A percentile compares a stretch with the other conserved stretches of the same genome.
Conservation (phyloP, 1,139 yeast genomes). For the Debaryomycetaceae sp. region DNA sequence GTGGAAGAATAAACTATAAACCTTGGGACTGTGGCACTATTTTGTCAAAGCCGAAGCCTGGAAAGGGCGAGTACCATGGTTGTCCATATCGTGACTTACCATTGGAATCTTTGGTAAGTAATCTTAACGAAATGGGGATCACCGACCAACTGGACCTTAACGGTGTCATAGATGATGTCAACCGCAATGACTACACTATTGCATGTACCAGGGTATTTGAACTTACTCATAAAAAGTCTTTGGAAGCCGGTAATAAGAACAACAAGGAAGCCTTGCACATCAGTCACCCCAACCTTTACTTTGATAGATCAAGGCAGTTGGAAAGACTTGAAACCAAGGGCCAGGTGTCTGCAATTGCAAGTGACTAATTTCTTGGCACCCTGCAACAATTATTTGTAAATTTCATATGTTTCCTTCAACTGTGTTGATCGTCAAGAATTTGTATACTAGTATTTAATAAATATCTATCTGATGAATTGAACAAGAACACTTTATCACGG, state of each 20-base stretch:
- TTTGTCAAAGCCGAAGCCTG: constrained; percentile 68
- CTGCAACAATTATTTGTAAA: neutral
- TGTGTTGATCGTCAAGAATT: neutral
- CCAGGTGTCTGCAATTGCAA: constrained; percentile 1
- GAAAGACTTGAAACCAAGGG: constrained; percentile 15
- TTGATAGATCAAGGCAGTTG: constrained; percentile 64
- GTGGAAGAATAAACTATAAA: constrained; percentile 77
- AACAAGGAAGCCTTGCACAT: constrained; percentile 53
- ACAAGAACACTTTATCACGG: neutral
- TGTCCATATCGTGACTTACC: constrained; percentile 85
- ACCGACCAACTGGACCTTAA: constrained; percentile 59
- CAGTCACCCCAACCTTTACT: constrained; percentile 84
- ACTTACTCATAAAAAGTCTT: constrained; percentile 56
- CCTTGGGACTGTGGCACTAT: constrained; percentile 87
- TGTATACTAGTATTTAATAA: neutral
- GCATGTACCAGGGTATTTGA: constrained; percentile 94
- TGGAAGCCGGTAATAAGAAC: constrained; percentile 30
- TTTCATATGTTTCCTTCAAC: neutral
- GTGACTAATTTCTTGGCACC: neutral
- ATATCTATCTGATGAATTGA: neutral
- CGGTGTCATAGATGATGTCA: constrained; percentile 63
- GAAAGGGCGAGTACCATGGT: constrained; percentile 76
- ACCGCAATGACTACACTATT: constrained; percentile 65
- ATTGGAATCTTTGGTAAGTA: constrained; percentile 54
- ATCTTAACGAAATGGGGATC: constrained; percentile 67